Evolutionary conservation across 2,329 filamentous ascomycete species (phyloP).

Genomic region (Lecanicillium sp.): DNA sequence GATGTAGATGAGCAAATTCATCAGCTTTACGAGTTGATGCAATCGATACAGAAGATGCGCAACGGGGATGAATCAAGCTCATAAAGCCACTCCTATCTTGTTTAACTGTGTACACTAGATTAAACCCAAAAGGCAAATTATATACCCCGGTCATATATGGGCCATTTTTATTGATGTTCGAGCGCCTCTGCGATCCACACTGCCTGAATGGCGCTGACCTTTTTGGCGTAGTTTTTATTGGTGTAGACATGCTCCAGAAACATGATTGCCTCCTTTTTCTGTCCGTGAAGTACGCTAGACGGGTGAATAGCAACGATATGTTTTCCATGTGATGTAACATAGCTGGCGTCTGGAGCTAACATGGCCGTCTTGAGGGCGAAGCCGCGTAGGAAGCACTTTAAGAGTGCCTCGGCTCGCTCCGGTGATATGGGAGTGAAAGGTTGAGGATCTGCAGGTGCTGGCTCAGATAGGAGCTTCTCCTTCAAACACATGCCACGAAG

Average conservation of each 20-base stretch:
- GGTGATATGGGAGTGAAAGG: slow-evolving; percentile 46
- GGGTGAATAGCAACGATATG: slow-evolving; percentile 55
- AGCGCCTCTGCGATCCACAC: slow-evolving; percentile 49
- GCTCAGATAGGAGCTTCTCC: slow-evolving; percentile 38
- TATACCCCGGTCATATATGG: no score
- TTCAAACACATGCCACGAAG: slow-evolving; percentile 47
- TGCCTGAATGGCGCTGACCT: slow-evolving; percentile 52
- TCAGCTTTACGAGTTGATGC: slow-evolving; percentile 91
- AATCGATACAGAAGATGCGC: slow-evolving; percentile 52
- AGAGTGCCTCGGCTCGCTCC: slow-evolving; percentile 42
- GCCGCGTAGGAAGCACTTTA: slow-evolving; percentile 54
- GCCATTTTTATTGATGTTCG: slow-evolving; percentile 18
- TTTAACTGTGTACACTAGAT: slow-evolving; percentile 9
- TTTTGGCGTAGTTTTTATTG: slow-evolving; percentile 58
- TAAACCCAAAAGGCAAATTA: background rate
- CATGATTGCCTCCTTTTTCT: slow-evolving; percentile 59
- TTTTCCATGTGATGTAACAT: slow-evolving; percentile 50
- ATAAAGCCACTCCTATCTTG: slow-evolving; percentile 8
- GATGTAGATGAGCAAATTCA: slow-evolving; percentile 77
- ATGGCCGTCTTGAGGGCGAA: slow-evolving; percentile 55
- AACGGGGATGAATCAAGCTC: slow-evolving; percentile 18
- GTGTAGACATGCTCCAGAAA: slow-evolving; percentile 61
- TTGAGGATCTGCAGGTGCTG: slow-evolving; percentile 43
- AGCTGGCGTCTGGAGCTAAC: slow-evolving; percentile 51
- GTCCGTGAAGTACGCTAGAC: slow-evolving; percentile 52